Conservation (phyloP, 768 basidiomycete species). For the Boletus coccyginus region DNA sequence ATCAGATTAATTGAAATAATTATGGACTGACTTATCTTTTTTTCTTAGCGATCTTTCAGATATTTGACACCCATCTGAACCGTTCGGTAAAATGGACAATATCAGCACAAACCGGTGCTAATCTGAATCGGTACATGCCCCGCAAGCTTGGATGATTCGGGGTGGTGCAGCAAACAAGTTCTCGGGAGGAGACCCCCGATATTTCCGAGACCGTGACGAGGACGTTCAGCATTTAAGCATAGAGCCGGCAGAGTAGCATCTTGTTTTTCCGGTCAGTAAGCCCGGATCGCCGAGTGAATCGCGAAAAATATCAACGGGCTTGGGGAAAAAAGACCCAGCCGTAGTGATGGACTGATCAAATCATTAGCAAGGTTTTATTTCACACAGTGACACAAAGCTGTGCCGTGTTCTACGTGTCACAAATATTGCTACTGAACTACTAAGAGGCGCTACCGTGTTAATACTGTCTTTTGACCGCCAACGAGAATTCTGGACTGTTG, state of each 20-base stretch:
- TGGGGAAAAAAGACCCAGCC: not conserved
- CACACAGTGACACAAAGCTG: not conserved
- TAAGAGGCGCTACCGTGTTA: constrained; percentile 3
- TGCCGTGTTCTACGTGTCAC: constrained; percentile 18
- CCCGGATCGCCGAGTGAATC: too few species aligned
- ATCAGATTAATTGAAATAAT: not conserved
- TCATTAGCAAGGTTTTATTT: not conserved
- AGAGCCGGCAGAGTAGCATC: too few species aligned
- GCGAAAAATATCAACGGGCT: not conserved
- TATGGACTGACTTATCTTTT: too few species aligned
- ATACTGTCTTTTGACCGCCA: not conserved
- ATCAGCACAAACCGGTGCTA: not conserved
- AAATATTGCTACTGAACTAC: constrained; percentile 16
- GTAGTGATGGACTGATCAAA: not conserved
- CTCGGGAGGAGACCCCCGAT: not conserved
- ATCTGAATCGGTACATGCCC: not conserved
- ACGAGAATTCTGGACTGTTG: constrained; percentile 7
- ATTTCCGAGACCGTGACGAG: not conserved
- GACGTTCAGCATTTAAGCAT: not conserved
- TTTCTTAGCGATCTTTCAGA: not conserved
- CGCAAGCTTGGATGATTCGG: not conserved
- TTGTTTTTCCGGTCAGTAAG: not conserved
- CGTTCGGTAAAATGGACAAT: not conserved
- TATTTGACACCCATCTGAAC: not conserved
- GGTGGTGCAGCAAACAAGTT: not conserved